phyloP scores from a whole-genome alignment of 805 yeast genomes.

The Candida insectorum region DNA sequence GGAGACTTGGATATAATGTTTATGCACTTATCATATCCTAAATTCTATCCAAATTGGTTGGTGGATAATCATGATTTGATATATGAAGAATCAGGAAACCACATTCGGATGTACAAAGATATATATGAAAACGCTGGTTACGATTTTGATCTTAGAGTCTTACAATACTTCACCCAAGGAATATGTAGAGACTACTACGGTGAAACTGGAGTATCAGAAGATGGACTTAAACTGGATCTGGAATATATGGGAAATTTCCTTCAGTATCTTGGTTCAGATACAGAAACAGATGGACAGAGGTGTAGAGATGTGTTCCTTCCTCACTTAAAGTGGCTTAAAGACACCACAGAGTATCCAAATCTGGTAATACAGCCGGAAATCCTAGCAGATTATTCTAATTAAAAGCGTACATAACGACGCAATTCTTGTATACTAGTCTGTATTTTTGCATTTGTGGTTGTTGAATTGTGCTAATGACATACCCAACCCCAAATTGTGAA shows the following conservation, averaged over 20 bases:
- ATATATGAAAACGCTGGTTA: conserved; percentile 36
- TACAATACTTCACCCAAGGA: conserved; percentile 37
- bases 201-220: conserved; percentile 21
- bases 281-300: conserved; percentile 19
- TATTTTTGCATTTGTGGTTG: too few relatives aligned
- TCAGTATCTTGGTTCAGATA: conserved; percentile 21
- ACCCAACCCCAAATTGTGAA: too few relatives aligned
- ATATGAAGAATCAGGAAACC: conserved; percentile 28
- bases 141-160: conserved; percentile 39
- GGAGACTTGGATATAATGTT: conserved; percentile 30
- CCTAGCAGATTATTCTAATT: background rate
- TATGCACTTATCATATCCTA: conserved; percentile 63
- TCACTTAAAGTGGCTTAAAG: conserved; percentile 40
- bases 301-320: conserved; percentile 38
- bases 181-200: conserved; percentile 35
- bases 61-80: conserved; percentile 34
- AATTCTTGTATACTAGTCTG: background rate
- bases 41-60: conserved; percentile 31
- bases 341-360: conserved; percentile 23
- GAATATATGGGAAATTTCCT: conserved; percentile 36
- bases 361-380: conserved; percentile 7
- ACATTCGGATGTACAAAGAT: conserved; percentile 38
- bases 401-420: background rate
- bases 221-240: conserved; percentile 13
- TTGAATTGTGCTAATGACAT: too few relatives aligned